Conservation (phyloP, 2,329 filamentous ascomycete species). For the Fusarium dimerum region DNA sequence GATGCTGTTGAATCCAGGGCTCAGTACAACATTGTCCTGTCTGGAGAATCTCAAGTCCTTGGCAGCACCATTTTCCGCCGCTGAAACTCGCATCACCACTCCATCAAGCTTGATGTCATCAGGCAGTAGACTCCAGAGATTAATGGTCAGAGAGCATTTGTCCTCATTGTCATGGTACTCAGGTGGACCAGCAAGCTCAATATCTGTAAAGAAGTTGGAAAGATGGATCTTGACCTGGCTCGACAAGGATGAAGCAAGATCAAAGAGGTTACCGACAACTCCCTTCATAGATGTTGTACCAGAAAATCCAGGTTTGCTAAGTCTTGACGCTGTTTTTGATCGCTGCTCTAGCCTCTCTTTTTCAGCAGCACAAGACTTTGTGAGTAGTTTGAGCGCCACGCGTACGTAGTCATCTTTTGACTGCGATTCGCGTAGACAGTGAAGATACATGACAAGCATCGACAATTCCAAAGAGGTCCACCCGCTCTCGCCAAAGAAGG, state of each 20-base stretch:
- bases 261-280: constrained; percentile 49
- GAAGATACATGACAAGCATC: constrained; percentile 82
- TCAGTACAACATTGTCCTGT: constrained; percentile 32
- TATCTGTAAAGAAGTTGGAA: constrained; percentile 70
- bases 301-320: constrained; percentile 16
- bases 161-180: constrained; percentile 71
- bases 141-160: constrained; percentile 70
- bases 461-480: constrained; percentile 82
- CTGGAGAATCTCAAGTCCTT: constrained; percentile 55
- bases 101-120: constrained; percentile 68
- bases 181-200: constrained; percentile 69
- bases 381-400: constrained; percentile 72
- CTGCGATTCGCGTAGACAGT: constrained; percentile 76
- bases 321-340: constrained; percentile 25
- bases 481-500: constrained; percentile 73
- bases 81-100: constrained; percentile 64
- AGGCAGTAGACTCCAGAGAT: constrained; percentile 70
- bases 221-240: constrained; percentile 69
- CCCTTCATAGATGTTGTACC: constrained; percentile 46
- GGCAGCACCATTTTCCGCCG: constrained; percentile 52
- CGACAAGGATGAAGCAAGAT: constrained; percentile 44
- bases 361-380: constrained; percentile 62
- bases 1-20: constrained; percentile 50
- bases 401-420: constrained; percentile 78
- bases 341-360: constrained; percentile 47